Base-by-base conservation (phyloP, 2,329 filamentous ascomycete species). In the Bipolaris bicolor region DNA sequence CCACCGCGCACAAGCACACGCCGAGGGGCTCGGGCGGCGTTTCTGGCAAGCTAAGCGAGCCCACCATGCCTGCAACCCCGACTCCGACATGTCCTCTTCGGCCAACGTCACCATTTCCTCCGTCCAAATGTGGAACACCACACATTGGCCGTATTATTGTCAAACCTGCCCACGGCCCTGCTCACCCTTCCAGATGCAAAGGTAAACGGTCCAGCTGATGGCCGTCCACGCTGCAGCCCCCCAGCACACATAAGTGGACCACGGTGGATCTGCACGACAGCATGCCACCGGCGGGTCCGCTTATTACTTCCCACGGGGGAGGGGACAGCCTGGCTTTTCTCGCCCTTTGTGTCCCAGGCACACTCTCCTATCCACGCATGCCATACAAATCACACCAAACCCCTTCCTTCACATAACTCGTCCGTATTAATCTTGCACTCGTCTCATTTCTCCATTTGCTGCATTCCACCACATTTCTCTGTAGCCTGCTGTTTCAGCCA, bases 21-120 rank as follows among this genome's bases (percentile, higher is more conserved):
- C 29, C 10, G 10, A 31, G 10, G 29, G 29, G 29, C 29, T 11
- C 29, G 29, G 10, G 10, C 29, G 29, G 29, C 29, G 39, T 26
- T 47, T 51, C 49, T 57, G 58, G 44, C 45, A 51, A 40, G 45
- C 36, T 51, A 55, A 58, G 57, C 58, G 49, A 51, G 31, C 39
- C 52, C 34, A 49, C 50, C 37, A 58, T 65, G 57, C 52, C 53
- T 57, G 49, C 55, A 48, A 58, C 43, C 34, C 49, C 50, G 44
- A 26, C 58, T 53, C 54, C 56, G 60, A 29, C 43, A 58, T 53
- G 59, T 56, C 49, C 57, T 52, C 41, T 60, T 54, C 55, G 48
- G 56, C 50, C 49, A 59, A 61, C 58, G 55, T 62, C 59, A 60
- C 63, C 54, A 45, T 53, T 52, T 50, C 29, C 41, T 29, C 50